Base-by-base conservation (phyloP, 176 grass and related monocot species). In the Eleusine coracana region DNA sequence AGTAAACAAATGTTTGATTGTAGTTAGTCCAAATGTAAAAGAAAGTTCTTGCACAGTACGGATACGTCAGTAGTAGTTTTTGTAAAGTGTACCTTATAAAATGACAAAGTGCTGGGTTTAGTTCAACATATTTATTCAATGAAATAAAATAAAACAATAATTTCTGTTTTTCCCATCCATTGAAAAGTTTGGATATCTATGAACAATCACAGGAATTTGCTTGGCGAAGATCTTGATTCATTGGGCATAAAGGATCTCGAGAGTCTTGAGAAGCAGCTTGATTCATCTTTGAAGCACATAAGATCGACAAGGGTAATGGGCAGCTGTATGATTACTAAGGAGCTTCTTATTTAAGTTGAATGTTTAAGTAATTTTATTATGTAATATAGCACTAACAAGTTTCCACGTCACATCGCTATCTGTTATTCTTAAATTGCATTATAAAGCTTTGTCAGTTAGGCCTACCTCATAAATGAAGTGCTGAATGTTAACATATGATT, bases 241-340 rank as follows among this genome's bases (percentile, higher is more conserved):
- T 88, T 98, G 54, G 89, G 48, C 66, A 81, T 93, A 61, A 94
- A 93, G 52, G 74, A 95, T 48, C 93, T 98, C n/a, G 92, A 95
- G 37, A 74, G 75, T 69, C 96, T 98, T 13, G 96, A 98, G 85
- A 87, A 89, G 64, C 84, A 93, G 67, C 96, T 98, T 27, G 96
- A 96, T 87, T 83, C 79, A 40, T 98, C 96, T 51, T 74, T 98
- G 81, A 98, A 83, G 83, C 93, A 98, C 80, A 88, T 95, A 74
- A 87, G 93, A 88, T 95, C 93, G 46, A 93, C 96, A 45, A 90
- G 93, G 89, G 96, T 98, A 95, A 48, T 46, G 21, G 31, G 64
- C 2, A 21, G 1, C 73, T 38, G 27, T 89, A 28, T 25, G 1
- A 66, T 3, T 13, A 23, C 0, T 54, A 80, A 67, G 12, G 45